Percentiles rank a stretch among this genome's conserved stretches.
Conservation (phyloP, 257 asterid genomes). For the Scutellaria galericulata region DNA sequence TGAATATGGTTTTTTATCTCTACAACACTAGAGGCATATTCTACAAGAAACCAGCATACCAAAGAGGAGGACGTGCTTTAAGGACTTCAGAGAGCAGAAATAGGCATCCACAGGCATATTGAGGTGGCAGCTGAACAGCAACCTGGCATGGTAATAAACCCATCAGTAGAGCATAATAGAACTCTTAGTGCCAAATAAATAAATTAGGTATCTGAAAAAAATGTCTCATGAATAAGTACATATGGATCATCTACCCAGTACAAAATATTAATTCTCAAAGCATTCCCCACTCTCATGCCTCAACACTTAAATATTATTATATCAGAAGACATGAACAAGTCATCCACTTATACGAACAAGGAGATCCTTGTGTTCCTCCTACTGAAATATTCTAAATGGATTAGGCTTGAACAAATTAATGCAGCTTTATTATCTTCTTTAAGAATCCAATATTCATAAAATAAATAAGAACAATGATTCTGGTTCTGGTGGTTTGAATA, state of each 20-base stretch:
- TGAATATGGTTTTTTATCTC: background rate
- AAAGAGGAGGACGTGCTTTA: conserved; percentile 88
- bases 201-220: background rate
- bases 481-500: background rate
- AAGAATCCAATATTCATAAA: background rate
- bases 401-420: background rate
- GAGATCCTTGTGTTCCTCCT: background rate
- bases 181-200: background rate
- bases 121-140: conserved; percentile 94
- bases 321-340: background rate
- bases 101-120: conserved; percentile 94
- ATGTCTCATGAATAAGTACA: background rate
- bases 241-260: background rate
- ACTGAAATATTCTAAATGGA: background rate
- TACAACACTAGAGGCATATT: conserved; percentile 3
- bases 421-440: background rate
- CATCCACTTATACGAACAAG: background rate
- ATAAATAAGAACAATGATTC: background rate
- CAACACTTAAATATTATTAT: background rate
- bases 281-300: background rate
- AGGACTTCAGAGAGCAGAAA: conserved; percentile 94
- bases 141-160: conserved; percentile 54
- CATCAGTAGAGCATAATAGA: conserved; percentile 23
- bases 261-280: background rate
- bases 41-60: conserved; percentile 54